These are phyloP conservation scores for Fusarium heterosporum DNA, from an alignment of 2,329 filamentous ascomycete genomes.

Conservation along the genomic window DNA sequence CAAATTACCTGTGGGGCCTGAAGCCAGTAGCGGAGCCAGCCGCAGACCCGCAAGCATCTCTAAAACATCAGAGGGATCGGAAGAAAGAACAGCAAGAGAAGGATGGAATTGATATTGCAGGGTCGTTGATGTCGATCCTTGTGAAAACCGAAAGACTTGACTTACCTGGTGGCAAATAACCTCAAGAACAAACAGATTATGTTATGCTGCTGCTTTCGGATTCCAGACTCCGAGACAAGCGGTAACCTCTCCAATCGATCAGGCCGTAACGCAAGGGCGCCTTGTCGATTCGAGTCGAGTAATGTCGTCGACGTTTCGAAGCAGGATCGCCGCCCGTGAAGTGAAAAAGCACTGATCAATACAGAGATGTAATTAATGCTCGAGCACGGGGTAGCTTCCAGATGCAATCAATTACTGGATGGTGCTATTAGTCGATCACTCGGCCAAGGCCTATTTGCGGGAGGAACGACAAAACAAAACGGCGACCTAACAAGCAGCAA, in stretches of 20 bases:
- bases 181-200: not conserved
- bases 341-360: slow-evolving; percentile 2
- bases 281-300: slow-evolving; percentile 12
- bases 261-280: slow-evolving; percentile 39
- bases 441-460: slow-evolving; percentile 30
- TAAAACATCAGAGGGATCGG: slow-evolving; percentile 33
- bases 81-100: slow-evolving; percentile 1
- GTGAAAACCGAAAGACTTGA: slow-evolving; percentile 3
- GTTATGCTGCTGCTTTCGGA: slow-evolving; percentile 10
- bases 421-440: slow-evolving; percentile 27
- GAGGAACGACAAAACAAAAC: slow-evolving; percentile 18
- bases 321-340: not conserved
- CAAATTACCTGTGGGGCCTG: slow-evolving; percentile 45
- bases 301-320: slow-evolving; percentile 13
- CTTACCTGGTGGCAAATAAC: slow-evolving; percentile 2
- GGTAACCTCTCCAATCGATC: slow-evolving; percentile 33
- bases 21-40: slow-evolving; percentile 36
- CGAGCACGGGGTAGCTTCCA: not conserved
- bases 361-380: slow-evolving; percentile 2
- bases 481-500: slow-evolving; percentile 16
- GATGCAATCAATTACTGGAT: not conserved
- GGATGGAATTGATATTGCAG: slow-evolving; percentile 4
- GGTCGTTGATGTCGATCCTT: not conserved
- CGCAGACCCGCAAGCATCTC: slow-evolving; percentile 23
- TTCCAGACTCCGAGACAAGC: slow-evolving; percentile 36